Evolutionary conservation across 768 basidiomycete genomes (phyloP).

Genomic region (Xerocomus potaroensis): DNA sequence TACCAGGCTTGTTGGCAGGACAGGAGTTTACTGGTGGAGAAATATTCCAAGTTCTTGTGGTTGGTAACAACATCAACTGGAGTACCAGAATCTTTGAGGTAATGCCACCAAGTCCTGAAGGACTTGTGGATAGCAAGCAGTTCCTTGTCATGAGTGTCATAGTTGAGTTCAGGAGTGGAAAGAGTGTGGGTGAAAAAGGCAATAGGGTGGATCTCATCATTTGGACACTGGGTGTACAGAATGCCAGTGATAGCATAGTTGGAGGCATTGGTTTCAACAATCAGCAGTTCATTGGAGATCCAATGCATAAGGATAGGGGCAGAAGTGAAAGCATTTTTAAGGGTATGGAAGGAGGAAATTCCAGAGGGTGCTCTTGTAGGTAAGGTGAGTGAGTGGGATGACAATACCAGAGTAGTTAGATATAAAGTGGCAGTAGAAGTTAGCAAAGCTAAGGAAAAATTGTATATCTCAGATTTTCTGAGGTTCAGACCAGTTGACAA

Average conservation of each 20-base stretch:
- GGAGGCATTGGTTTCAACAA: background rate
- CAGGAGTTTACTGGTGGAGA: too few relatives aligned
- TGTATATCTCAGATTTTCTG: too few relatives aligned
- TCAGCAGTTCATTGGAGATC: background rate
- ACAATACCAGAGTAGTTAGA: too few relatives aligned
- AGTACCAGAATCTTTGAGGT: background rate
- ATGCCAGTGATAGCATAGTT: background rate
- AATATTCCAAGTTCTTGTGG: too few relatives aligned
- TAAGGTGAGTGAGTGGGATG: too few relatives aligned
- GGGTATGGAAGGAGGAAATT: too few relatives aligned
- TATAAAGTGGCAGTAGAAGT: too few relatives aligned
- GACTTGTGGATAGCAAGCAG: background rate
- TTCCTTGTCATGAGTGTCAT: background rate
- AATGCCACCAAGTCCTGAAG: background rate
- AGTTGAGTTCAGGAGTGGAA: background rate
- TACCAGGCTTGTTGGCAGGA: too few relatives aligned
- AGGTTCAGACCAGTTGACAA: too few relatives aligned
- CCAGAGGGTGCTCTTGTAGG: too few relatives aligned
- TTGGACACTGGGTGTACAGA: background rate
- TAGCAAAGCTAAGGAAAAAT: too few relatives aligned
- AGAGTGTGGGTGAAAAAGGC: background rate
- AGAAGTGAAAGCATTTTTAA: too few relatives aligned
- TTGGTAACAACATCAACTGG: background rate
- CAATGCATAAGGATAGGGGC: background rate
- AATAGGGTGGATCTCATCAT: background rate